Evolutionary conservation across 2,329 filamentous ascomycete species (phyloP).

Genomic region (Metarhizium robertsii): DNA sequence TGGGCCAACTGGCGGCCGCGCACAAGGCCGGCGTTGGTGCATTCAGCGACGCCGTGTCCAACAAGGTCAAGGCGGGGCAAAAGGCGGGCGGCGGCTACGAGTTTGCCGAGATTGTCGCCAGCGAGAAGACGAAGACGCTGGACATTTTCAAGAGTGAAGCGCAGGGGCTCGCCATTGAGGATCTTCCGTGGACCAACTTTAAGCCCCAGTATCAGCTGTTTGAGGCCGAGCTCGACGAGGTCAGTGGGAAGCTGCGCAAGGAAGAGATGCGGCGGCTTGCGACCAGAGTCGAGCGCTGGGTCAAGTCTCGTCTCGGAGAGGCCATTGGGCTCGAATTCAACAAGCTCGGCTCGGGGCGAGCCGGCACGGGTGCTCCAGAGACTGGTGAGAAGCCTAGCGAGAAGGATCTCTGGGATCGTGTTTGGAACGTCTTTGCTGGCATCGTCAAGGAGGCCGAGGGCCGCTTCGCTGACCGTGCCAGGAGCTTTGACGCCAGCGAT

Average conservation of each 20-base stretch:
- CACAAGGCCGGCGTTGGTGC: slow-evolving; percentile 79
- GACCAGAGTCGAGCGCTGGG: slow-evolving; percentile 87
- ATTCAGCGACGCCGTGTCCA: slow-evolving; percentile 82
- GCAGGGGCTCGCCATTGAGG: slow-evolving; percentile 63
- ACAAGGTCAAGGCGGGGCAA: slow-evolving; percentile 81
- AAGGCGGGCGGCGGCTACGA: slow-evolving; percentile 88
- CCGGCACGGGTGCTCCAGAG: slow-evolving; percentile 72
- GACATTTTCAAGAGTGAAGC: slow-evolving; percentile 69
- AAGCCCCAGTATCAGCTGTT: slow-evolving; percentile 70
- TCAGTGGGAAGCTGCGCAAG: slow-evolving; percentile 74
- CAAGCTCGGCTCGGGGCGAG: slow-evolving; percentile 81
- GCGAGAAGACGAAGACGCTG: slow-evolving; percentile 69
- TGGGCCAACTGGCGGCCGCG: slow-evolving; percentile 76
- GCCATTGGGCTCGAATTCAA: slow-evolving; percentile 92
- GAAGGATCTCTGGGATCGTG: slow-evolving; percentile 88
- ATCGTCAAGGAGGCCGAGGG: slow-evolving; percentile 79
- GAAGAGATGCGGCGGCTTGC: slow-evolving; percentile 94
- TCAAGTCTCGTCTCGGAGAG: slow-evolving; percentile 77
- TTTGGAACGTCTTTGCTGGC: slow-evolving; percentile 78
- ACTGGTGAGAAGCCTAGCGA: slow-evolving; percentile 67
- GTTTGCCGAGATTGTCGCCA: slow-evolving; percentile 85
- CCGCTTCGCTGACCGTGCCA: slow-evolving; percentile 78
- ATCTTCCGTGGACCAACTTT: slow-evolving; percentile 82
- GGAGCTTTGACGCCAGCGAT: slow-evolving; percentile 84
- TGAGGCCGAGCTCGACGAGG: slow-evolving; percentile 83